These are phyloP conservation scores for Nematocida sp. DNA, from an alignment of 371 early-diverging fungal genomes.

Conservation along the genomic window DNA sequence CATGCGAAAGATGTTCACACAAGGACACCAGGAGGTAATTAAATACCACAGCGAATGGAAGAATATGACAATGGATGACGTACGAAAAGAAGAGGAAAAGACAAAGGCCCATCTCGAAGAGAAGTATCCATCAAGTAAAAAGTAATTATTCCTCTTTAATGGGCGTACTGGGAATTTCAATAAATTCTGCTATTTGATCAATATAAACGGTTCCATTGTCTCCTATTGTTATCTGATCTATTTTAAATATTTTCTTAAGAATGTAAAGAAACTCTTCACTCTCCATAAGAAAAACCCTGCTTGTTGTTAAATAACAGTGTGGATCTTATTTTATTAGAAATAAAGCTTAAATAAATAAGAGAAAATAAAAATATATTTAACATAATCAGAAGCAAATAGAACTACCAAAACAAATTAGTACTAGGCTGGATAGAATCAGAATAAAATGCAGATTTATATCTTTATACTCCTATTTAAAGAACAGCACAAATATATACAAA, in stretches of 20 bases:
- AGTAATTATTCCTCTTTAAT: background rate
- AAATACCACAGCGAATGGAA: constrained; percentile 67
- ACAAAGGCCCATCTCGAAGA: constrained; percentile 20
- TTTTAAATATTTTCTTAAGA: constrained; percentile 46
- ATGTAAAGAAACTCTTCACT: constrained; percentile 6
- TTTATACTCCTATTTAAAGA: background rate
- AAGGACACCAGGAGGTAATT: constrained; percentile 65
- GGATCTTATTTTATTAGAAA: background rate
- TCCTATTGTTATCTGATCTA: constrained; percentile 32
- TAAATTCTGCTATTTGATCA: background rate
- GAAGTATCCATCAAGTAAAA: constrained; percentile 33
- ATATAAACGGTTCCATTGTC: constrained; percentile 45
- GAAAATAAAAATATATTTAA: no score
- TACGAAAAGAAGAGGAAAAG: constrained; percentile 61
- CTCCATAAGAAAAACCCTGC: background rate
- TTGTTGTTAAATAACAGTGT: background rate
- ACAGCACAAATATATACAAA: background rate
- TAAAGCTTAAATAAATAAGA: no score
- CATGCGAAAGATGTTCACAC: constrained; percentile 62
- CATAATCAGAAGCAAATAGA: no score
- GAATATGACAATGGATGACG: constrained; percentile 56
- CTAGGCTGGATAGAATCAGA: no score
- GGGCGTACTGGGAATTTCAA: background rate
- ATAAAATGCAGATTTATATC: no score
- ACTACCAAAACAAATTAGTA: no score